A percentile compares a stretch with the other conserved stretches of the same genome.
Conservation (phyloP, 345 rosid species). For the Microcos paniculata region DNA sequence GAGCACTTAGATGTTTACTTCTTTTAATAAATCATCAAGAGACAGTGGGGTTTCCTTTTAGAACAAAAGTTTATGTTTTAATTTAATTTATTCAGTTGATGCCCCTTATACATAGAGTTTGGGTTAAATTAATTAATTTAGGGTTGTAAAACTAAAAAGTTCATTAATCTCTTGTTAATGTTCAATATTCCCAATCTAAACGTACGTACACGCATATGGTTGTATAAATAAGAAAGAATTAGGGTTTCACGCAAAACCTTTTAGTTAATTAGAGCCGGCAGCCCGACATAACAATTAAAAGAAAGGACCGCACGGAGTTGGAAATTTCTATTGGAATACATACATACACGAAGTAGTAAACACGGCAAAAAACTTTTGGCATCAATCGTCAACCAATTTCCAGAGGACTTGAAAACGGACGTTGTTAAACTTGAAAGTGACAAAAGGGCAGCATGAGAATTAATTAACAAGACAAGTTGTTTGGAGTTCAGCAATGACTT, state of each 20-base stretch:
- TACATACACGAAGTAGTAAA: not conserved
- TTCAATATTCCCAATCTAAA: no score
- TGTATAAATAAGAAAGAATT: no score
- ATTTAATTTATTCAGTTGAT: not conserved
- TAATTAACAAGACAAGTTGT: not conserved
- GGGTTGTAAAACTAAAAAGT: no score
- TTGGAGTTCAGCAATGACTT: not conserved
- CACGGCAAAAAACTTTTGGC: not conserved
- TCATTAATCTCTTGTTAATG: no score
- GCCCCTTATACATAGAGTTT: not conserved
- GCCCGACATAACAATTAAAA: not conserved
- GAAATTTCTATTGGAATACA: not conserved
- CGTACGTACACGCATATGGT: no score
- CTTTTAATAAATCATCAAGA: not conserved
- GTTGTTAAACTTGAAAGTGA: not conserved
- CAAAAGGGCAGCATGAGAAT: not conserved
- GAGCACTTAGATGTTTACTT: not conserved
- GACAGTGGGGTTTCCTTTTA: not conserved
- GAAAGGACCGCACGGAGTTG: not conserved
- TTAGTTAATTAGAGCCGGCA: not conserved
- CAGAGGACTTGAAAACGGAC: not conserved
- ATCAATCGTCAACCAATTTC: not conserved
- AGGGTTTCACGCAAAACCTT: not conserved
- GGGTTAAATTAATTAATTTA: not conserved
- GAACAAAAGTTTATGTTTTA: not conserved